A percentile compares a stretch with the other conserved stretches of the same genome.
These are phyloP conservation scores for Epichloe coenophiala DNA, from an alignment of 2,329 filamentous ascomycete species.

Conservation along the genomic window DNA sequence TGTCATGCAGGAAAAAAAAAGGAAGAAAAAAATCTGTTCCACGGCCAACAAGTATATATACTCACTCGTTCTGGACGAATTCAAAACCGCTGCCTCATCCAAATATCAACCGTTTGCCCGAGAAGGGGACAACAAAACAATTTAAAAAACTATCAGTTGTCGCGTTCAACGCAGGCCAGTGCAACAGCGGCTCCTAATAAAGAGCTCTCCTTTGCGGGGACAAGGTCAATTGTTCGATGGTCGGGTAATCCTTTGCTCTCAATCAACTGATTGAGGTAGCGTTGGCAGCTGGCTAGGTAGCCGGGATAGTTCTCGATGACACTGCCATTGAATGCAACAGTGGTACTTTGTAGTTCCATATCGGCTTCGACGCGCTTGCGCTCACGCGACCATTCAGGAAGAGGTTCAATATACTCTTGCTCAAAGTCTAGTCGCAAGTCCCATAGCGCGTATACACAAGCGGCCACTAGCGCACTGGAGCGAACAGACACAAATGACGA, in stretches of 20 bases:
- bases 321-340: slow-evolving; percentile 67
- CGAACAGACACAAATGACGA: slow-evolving; percentile 42
- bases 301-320: slow-evolving; percentile 67
- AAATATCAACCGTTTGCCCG: neutral
- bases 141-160: neutral
- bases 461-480: slow-evolving; percentile 45
- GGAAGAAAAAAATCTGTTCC: neutral
- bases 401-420: slow-evolving; percentile 18
- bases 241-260: slow-evolving; percentile 18
- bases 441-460: slow-evolving; percentile 47
- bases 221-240: slow-evolving; percentile 41
- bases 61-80: neutral
- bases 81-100: neutral
- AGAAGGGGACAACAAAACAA: neutral
- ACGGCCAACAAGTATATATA: neutral
- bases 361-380: slow-evolving; percentile 38
- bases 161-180: slow-evolving; percentile 30
- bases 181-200: slow-evolving; percentile 65
- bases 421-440: slow-evolving; percentile 37
- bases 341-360: slow-evolving; percentile 31
- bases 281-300: slow-evolving; percentile 50
- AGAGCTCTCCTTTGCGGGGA: slow-evolving; percentile 60
- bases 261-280: slow-evolving; percentile 47
- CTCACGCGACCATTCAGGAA: slow-evolving; percentile 18
- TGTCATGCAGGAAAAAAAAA: neutral